These are phyloP conservation scores for Apiospora phragmitis DNA, from an alignment of 2,329 filamentous ascomycete genomes.

Conservation along the genomic window DNA sequence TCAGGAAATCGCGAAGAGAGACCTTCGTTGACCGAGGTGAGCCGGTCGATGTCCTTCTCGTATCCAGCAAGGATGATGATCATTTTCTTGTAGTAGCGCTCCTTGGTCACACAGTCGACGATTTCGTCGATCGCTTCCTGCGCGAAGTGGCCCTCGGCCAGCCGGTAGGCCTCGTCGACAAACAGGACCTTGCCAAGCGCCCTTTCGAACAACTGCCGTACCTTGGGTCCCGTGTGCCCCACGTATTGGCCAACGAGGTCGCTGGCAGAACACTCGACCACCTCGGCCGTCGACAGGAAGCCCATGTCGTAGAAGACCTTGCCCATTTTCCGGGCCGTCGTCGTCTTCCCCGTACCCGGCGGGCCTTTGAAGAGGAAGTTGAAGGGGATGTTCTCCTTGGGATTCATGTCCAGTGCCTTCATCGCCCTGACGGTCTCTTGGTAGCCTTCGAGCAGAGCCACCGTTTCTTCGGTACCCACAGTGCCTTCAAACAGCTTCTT, in stretches of 20 bases:
- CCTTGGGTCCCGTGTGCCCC: constrained; percentile 62
- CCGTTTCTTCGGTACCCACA: constrained; percentile 49
- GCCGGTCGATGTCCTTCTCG: constrained; percentile 62
- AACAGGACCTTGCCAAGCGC: constrained; percentile 67
- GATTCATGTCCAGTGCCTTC: constrained; percentile 46
- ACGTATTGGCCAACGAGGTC: constrained; percentile 69
- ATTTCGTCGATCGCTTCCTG: constrained; percentile 57
- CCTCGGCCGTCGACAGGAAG: constrained; percentile 58
- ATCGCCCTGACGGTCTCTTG: constrained; percentile 45
- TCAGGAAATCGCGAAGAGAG: constrained; percentile 67
- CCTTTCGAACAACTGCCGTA: constrained; percentile 49
- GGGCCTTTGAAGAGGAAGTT: constrained; percentile 61
- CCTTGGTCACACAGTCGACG: constrained; percentile 53
- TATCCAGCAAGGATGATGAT: constrained; percentile 72
- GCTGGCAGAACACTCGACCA: constrained; percentile 66
- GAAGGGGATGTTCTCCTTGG: constrained; percentile 52
- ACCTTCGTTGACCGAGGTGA: constrained; percentile 63
- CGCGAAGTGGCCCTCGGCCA: constrained; percentile 58
- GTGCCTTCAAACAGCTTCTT: constrained; percentile 45
- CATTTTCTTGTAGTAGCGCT: constrained; percentile 57
- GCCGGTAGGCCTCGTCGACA: constrained; percentile 71
- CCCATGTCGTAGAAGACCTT: constrained; percentile 76
- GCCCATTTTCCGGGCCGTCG: constrained; percentile 72
- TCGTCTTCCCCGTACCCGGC: constrained; percentile 64
- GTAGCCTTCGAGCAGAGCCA: constrained; percentile 50